Base-by-base conservation (phyloP, 495 filamentous ascomycete species). In the Aspergillus baeticus region DNA sequence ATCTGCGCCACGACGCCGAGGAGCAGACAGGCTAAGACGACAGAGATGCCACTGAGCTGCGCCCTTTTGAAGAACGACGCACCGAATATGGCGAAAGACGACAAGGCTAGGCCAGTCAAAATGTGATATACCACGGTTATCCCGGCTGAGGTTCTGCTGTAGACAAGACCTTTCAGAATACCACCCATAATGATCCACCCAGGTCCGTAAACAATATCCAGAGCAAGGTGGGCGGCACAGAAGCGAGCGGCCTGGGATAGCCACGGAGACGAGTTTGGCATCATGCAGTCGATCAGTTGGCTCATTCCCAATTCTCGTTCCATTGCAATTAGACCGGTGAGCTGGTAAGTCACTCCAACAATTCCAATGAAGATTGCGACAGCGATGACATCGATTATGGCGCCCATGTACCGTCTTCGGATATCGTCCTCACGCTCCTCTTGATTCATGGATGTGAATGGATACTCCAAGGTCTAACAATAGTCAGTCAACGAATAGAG, bases 221-320 rank as follows among this genome's bases (percentile, higher is more conserved):
- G 89, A 2, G 87, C 79, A 10, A 89, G 51, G 62, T 89, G 85
- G 59, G 89, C 84, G 0, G 86, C 81, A 20, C 86, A 50, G 10
- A 92, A 68, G 3, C 90, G 78, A 15, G 84, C 82, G 23, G 80
- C 73, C 73, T 92, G 89, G 13, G 83, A 83, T 61, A 87, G 67
- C 87, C 87, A 90, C 13, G 75, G 72, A 21, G 74, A 72, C 21
- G 69, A 67, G 57, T 86, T 87, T 18, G 85, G 83, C 81, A 91
- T 90, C 84, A 90, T 92, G 35, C 88, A 85, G 68, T 94, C 90
- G 41, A 92, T 76, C 38, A 94, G 74, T 38, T 88, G 87, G 26
- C 87, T 86, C 81, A 92, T 89, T 53, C 88, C 90, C 37, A 83
- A 71, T 72, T 94, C 90, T 41, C 90, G 76, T 71, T 94, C 90